A percentile compares a stretch with the other conserved stretches of the same genome.
Conservation (phyloP, 352 stramenopile species). For the Phytopythium montanum region DNA sequence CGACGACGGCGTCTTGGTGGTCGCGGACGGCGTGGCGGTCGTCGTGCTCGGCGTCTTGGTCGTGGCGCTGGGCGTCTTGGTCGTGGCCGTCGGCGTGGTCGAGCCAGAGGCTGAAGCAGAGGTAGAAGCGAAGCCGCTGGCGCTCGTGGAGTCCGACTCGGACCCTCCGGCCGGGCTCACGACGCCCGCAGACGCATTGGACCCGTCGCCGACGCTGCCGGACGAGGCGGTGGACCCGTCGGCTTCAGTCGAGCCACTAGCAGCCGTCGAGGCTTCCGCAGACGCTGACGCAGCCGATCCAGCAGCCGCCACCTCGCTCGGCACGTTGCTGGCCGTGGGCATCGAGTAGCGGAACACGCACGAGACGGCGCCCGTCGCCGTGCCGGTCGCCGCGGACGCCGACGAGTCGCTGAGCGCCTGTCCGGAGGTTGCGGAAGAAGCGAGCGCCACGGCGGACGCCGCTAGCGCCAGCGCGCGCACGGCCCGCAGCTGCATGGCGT, state of each 20-base stretch:
- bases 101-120: slow-evolving; percentile 9
- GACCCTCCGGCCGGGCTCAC: background rate
- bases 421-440: too few species aligned
- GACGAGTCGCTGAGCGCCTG: too few species aligned
- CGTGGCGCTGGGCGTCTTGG: slow-evolving; percentile 17
- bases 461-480: slow-evolving; percentile 8
- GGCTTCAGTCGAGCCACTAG: slow-evolving; percentile 12
- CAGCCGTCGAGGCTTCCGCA: slow-evolving; percentile 9
- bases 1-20: slow-evolving; percentile 7
- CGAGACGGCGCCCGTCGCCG: slow-evolving; percentile 21
- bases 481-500: slow-evolving; percentile 5
- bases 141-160: slow-evolving; percentile 1
- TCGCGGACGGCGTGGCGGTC: slow-evolving; percentile 21
- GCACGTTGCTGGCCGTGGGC: slow-evolving; percentile 45
- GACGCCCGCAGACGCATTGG: background rate
- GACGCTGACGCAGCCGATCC: slow-evolving; percentile 8
- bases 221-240: slow-evolving; percentile 4
- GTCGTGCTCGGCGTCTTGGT: slow-evolving; percentile 20
- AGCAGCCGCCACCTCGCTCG: slow-evolving; percentile 23
- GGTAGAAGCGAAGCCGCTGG: slow-evolving; percentile 6
- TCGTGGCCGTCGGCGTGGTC: slow-evolving; percentile 16
- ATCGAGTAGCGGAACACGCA: slow-evolving; percentile 56
- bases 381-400: slow-evolving; percentile 11
- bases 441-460: slow-evolving; percentile 9
- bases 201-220: slow-evolving; percentile 4